These are phyloP conservation scores for Plasmodium cynomolgi DNA, from an alignment of 169 alveolate species.

Conservation along the genomic window DNA sequence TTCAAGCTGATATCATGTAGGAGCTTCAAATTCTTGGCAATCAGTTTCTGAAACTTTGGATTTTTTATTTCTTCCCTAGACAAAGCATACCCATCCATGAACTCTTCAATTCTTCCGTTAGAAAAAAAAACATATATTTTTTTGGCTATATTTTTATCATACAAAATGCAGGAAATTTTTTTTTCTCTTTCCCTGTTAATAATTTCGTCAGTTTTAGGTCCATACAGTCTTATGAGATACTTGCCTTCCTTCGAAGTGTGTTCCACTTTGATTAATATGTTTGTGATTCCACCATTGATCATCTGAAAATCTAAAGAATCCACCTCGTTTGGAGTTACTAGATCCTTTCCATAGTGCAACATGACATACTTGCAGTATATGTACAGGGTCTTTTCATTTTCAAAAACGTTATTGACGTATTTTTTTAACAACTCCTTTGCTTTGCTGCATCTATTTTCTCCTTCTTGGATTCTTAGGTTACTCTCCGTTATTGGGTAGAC, in stretches of 20 bases:
- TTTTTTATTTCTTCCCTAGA: conserved; percentile 78
- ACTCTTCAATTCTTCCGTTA: conserved; percentile 85
- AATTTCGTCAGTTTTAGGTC: conserved; percentile 80
- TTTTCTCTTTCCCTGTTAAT: conserved; percentile 82
- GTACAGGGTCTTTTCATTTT: conserved; percentile 25
- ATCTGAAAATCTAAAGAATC: conserved; percentile 18
- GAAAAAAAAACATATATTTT: conserved; percentile 78
- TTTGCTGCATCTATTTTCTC: background rate
- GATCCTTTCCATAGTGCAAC: conserved; percentile 51
- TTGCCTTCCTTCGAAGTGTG: conserved; percentile 41
- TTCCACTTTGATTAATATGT: conserved; percentile 78
- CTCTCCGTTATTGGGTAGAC: conserved; percentile 4
- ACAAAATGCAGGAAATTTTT: conserved; percentile 74
- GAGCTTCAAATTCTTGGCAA: conserved; percentile 76
- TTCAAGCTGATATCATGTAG: conserved; percentile 74
- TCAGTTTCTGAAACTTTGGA: conserved; percentile 66
- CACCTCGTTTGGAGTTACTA: conserved; percentile 11
- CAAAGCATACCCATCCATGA: conserved; percentile 80
- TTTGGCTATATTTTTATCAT: conserved; percentile 77
- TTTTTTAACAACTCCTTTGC: conserved; percentile 28
- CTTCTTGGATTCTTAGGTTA: conserved; percentile 12
- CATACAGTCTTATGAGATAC: conserved; percentile 81
- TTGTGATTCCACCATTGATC: conserved; percentile 83
- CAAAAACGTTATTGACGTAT: conserved; percentile 28
- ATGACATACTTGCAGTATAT: conserved; percentile 69